phyloP scores from a whole-genome alignment of 2,329 filamentous ascomycete genomes.

The Drechslerella coelobrocha region DNA sequence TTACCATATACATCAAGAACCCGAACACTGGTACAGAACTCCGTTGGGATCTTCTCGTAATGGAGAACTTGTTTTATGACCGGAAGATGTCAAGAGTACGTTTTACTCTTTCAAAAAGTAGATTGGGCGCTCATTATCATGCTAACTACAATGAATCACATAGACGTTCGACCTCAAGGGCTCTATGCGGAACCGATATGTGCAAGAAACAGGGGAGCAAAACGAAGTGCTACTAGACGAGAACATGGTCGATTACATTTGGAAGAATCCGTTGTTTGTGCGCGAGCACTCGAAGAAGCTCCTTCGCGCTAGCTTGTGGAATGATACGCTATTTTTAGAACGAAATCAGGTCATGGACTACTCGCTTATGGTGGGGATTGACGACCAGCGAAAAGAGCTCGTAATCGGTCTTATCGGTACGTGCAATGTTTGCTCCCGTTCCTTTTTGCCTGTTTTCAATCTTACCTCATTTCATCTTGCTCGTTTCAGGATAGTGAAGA shows the following conservation, averaged over 20 bases:
- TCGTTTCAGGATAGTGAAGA: conserved; percentile 12
- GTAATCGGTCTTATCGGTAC: conserved; percentile 86
- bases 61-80: conserved; percentile 98
- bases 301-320: conserved; percentile 89
- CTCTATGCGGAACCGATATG: conserved; percentile 97
- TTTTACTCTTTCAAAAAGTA: neutral
- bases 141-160: neutral
- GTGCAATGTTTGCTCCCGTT: conserved; percentile 53
- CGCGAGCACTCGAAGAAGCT: conserved; percentile 96
- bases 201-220: conserved; percentile 91
- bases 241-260: conserved; percentile 99
- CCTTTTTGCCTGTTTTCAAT: conserved; percentile 8
- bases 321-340: conserved; percentile 93
- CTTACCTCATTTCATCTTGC: conserved; percentile 9
- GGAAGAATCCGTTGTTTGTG: conserved; percentile 92
- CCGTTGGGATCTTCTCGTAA: conserved; percentile 90
- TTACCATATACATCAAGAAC: conserved; percentile 96
- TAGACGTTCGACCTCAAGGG: conserved; percentile 91
- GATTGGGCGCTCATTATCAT: conserved; percentile 11
- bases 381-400: conserved; percentile 85
- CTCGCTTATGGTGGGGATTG: conserved; percentile 96
- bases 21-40: conserved; percentile 88
- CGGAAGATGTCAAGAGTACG: conserved; percentile 74
- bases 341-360: conserved; percentile 99
- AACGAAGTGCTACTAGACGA: conserved; percentile 97